phyloP scores from a whole-genome alignment of 768 basidiomycete species.

The Exidia glandulosa region DNA sequence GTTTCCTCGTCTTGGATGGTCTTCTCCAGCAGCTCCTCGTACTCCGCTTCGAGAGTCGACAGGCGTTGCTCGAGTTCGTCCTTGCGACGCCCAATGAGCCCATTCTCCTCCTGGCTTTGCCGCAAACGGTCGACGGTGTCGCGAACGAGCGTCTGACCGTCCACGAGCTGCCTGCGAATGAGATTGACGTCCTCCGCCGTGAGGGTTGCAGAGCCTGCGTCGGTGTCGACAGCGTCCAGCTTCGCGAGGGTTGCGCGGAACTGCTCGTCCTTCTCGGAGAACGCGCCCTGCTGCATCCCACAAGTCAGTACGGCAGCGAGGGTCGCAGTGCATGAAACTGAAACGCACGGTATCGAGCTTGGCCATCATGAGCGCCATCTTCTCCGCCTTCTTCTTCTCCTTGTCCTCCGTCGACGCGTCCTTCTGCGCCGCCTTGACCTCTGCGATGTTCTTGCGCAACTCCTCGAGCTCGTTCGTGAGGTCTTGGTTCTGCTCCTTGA shows the following conservation, averaged over 20 bases:
- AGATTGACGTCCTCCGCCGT: slow-evolving; percentile 67
- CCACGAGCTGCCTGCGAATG: slow-evolving; percentile 80
- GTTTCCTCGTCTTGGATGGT: slow-evolving; percentile 83
- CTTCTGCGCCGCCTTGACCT: slow-evolving; percentile 71
- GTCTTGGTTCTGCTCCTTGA: slow-evolving; percentile 89
- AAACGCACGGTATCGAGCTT: slow-evolving; percentile 84
- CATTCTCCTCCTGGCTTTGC: slow-evolving; percentile 87
- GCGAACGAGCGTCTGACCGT: slow-evolving; percentile 74
- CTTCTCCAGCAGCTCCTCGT: slow-evolving; percentile 94
- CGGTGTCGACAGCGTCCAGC: slow-evolving; percentile 69
- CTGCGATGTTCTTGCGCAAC: slow-evolving; percentile 64
- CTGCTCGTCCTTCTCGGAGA: slow-evolving; percentile 93
- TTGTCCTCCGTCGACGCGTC: slow-evolving; percentile 88
- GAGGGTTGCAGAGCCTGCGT: slow-evolving; percentile 40
- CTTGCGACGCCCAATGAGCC: slow-evolving; percentile 65
- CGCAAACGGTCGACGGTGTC: slow-evolving; percentile 85
- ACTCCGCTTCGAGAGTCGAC: slow-evolving; percentile 76
- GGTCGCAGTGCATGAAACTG: slow-evolving; percentile 1
- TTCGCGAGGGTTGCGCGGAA: slow-evolving; percentile 75
- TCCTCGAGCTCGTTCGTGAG: slow-evolving; percentile 83
- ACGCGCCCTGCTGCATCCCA: slow-evolving; percentile 63
- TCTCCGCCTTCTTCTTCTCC: slow-evolving; percentile 98
- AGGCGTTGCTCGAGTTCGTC: slow-evolving; percentile 84
- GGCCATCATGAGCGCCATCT: slow-evolving; percentile 99
- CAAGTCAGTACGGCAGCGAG: background rate